Conservation (phyloP, 176 grass and related monocot genomes). For the Elymus sibiricus region DNA sequence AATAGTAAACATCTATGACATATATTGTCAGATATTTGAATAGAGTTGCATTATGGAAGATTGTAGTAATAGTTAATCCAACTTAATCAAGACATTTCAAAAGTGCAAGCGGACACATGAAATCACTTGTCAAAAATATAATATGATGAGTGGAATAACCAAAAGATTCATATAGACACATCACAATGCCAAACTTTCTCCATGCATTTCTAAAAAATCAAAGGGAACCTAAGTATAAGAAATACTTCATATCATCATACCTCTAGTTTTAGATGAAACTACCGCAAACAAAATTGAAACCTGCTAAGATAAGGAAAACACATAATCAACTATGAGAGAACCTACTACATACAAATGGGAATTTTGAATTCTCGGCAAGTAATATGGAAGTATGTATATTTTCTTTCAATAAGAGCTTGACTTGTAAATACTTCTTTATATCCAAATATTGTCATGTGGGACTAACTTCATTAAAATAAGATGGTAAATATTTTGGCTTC, state of each 20-base stretch:
- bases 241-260: neutral
- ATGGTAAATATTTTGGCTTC: neutral
- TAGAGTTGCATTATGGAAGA: neutral
- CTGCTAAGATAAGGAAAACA: neutral
- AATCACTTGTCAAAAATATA: too few relatives aligned
- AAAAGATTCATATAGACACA: too few relatives aligned
- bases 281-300: conserved; percentile 1
- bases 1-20: neutral
- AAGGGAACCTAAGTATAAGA: neutral
- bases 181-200: too few relatives aligned
- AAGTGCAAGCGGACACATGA: too few relatives aligned
- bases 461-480: neutral
- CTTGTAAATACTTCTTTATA: neutral
- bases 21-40: neutral
- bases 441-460: neutral
- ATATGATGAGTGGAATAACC: too few relatives aligned
- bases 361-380: neutral
- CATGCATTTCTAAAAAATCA: too few relatives aligned
- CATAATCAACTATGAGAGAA: neutral
- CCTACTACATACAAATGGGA: neutral
- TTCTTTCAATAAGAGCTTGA: neutral
- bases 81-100: too few relatives aligned
- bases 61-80: too few relatives aligned
- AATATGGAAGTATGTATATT: neutral
- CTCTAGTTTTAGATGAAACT: neutral